Conservation (phyloP, 345 rosid species). For the Isatis tinctoria region DNA sequence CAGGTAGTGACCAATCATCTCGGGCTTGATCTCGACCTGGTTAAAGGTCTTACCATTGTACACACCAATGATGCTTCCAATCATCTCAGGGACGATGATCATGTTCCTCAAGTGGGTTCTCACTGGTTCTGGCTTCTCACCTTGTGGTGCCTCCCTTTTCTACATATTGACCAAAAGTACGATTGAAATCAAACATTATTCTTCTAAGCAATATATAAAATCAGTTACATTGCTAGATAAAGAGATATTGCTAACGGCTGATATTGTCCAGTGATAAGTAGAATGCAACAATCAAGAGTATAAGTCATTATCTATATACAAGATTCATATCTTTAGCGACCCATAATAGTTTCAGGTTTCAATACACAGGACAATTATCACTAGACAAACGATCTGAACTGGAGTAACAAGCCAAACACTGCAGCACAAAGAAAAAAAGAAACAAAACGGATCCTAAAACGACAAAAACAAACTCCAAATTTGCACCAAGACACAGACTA, state of each 20-base stretch:
- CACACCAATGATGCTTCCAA: slow-evolving; percentile 87
- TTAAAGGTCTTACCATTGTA: slow-evolving; percentile 96
- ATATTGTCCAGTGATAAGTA: no score
- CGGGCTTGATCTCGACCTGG: slow-evolving; percentile 95
- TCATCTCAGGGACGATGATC: slow-evolving; percentile 97
- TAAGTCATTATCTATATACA: not conserved
- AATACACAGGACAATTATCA: not conserved
- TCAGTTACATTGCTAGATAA: no score
- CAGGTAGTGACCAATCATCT: slow-evolving; percentile 85
- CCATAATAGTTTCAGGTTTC: not conserved
- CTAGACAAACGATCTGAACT: not conserved
- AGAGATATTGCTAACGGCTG: no score
- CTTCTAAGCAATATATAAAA: no score
- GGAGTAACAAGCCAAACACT: not conserved
- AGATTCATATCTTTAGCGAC: not conserved
- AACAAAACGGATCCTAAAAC: no score
- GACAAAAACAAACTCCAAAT: not conserved
- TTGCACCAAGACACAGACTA: not conserved
- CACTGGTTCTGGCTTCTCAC: slow-evolving; percentile 96
- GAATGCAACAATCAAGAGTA: no score
- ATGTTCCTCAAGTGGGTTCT: slow-evolving; percentile 86
- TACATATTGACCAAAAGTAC: slow-evolving; percentile 9
- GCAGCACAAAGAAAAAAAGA: not conserved
- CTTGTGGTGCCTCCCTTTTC: slow-evolving; percentile 95
- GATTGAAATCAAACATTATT: not conserved